Base-by-base conservation (phyloP, 805 yeast genomes). In the Myxozyma geophila region DNA sequence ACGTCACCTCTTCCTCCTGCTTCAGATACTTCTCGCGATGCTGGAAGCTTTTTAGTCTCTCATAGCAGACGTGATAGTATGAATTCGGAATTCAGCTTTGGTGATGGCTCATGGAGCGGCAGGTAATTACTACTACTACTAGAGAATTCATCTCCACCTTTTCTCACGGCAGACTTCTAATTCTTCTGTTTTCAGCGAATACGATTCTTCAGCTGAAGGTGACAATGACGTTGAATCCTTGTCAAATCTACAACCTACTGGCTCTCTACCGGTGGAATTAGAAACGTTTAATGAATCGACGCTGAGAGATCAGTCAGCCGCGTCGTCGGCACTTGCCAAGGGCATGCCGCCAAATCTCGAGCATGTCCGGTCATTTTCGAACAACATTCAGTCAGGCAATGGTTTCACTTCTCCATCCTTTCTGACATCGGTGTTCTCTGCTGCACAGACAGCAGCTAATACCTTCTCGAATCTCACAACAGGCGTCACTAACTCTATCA, bases 381-480 rank as follows among this genome's bases (percentile, higher is more conserved):
- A 15, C 35, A 23, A 28, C 13, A 7, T 13, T 23, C 53, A 46
- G n/a, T 12, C 17, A 10, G 23, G 15, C 44, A 23, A 15, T 13
- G 35, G 41, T 21, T 35, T 28, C n/a, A 43, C 60, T 1, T 41
- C 46, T 33, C 41, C 53, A n/a, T 49, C 60, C 7, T 63, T 66
- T 41, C 51, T 66, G 23, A 58, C 68, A 0, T 58, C 61, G 10
- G 64, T 73, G 41, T 41, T 73, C 39, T 65, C 73, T 5, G 75
- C 67, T 1, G 75, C 75, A 28, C 75, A 73, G 59, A 71, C 69
- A 37, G 75, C 75, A 10, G 74, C 75, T 21, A 60, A 65, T 7
- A 67, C 75, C 12, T 23, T 74, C 58, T 63, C 73, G 1, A 73
- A 64, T 15, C 57, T 71, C 28, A 66, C 70, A 21, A 37, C 61